Percentiles rank a stretch among this genome's conserved stretches.
Conservation (phyloP, 2,329 filamentous ascomycete genomes). For the Thelonectria rubi region DNA sequence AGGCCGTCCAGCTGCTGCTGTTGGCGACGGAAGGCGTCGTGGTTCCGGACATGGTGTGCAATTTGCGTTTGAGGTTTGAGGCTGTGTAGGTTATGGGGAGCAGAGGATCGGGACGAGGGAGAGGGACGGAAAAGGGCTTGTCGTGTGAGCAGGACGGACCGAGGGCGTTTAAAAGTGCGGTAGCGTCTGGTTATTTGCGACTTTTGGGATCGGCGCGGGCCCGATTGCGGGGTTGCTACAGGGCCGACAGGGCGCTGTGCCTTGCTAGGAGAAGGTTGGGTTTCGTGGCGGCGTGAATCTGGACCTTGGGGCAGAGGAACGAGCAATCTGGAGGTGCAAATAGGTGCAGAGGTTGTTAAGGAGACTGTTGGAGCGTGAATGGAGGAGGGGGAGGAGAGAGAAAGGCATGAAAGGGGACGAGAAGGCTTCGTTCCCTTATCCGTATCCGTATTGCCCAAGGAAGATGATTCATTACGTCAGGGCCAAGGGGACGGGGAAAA, state of each 20-base stretch:
- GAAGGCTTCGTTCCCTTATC: constrained; percentile 15
- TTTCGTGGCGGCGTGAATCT: no score
- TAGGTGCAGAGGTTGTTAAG: no score
- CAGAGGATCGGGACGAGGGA: constrained; percentile 3
- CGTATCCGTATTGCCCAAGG: constrained; percentile 16
- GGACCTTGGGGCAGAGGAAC: no score
- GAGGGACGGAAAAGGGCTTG: constrained; percentile 16
- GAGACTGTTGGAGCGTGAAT: no score
- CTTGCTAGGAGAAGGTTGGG: no score
- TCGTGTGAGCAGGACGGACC: constrained; percentile 12
- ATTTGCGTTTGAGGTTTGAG: constrained; percentile 12
- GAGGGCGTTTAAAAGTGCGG: constrained; percentile 13
- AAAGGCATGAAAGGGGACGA: not conserved
- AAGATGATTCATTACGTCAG: constrained; percentile 22
- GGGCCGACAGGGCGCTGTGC: not conserved
- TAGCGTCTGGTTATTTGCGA: constrained; percentile 11
- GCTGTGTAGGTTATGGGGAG: not conserved
- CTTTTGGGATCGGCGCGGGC: constrained; percentile 27
- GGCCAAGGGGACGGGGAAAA: constrained; percentile 5
- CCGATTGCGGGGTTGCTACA: constrained; percentile 40
- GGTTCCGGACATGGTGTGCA: constrained; percentile 44
- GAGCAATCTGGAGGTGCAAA: no score
- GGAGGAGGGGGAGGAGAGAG: constrained; percentile 2
- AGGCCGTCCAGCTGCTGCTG: constrained; percentile 61
- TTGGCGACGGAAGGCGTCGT: constrained; percentile 48